Percentiles rank a stretch among this genome's conserved stretches.
phyloP scores from a whole-genome alignment of 2,329 filamentous ascomycete species.

The Monosporascus sp. region DNA sequence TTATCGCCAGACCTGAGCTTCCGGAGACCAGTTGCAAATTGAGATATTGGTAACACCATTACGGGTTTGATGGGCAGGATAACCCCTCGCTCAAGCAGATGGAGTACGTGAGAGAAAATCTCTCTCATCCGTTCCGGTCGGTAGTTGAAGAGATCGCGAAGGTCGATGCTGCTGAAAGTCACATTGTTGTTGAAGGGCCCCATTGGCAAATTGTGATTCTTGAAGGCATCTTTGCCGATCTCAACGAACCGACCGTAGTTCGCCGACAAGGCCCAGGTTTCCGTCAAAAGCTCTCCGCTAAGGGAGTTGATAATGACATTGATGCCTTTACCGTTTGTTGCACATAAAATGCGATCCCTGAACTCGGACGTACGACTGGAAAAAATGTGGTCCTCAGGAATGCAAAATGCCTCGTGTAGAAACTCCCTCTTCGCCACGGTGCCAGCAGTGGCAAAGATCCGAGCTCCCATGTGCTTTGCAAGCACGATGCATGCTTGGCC shows the following conservation, averaged over 20 bases:
- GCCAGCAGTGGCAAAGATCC: constrained; percentile 25
- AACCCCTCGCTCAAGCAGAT: constrained; percentile 4
- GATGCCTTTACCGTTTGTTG: constrained; percentile 9
- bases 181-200: constrained; percentile 8
- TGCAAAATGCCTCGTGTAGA: constrained; percentile 17
- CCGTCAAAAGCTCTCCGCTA: constrained; percentile 5
- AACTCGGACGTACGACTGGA: constrained; percentile 16
- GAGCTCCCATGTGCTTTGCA: constrained; percentile 8
- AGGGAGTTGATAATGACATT: constrained; percentile 1
- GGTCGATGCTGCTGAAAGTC: constrained; percentile 12
- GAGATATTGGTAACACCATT: constrained; percentile 3
- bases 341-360: constrained; percentile 12
- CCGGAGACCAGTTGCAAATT: constrained; percentile 9
- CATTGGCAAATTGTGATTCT: constrained; percentile 10
- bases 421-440: constrained; percentile 22
- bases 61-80: constrained; percentile 8
- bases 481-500: constrained; percentile 12
- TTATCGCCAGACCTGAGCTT: constrained; percentile 9
- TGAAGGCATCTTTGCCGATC: constrained; percentile 28
- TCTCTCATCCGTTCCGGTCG: constrained; percentile 5
- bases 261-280: constrained; percentile 19
- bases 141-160: constrained; percentile 3
- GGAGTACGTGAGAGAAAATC: constrained; percentile 6
- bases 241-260: constrained; percentile 32
- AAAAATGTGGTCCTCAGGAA: constrained; percentile 21